Conservation (phyloP, 139 green algal species). For the Chlamydomonas schloesseri region DNA sequence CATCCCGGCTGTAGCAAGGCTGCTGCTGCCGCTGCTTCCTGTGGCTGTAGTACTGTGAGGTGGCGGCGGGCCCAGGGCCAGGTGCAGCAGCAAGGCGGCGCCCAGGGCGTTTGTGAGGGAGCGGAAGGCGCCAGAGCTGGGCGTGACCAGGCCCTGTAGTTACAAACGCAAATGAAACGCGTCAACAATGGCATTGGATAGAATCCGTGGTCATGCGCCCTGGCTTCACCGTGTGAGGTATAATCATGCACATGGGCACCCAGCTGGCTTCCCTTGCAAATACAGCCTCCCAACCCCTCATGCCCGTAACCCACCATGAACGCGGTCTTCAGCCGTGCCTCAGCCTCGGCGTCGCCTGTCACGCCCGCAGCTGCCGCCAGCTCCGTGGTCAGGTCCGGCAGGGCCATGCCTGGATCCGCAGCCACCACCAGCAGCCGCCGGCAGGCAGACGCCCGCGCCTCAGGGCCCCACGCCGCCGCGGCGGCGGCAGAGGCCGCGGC, state of each 20-base stretch:
- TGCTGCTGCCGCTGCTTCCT: background rate
- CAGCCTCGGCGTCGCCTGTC: constrained; percentile 10
- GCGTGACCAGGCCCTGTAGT: constrained; percentile 37
- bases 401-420: constrained; percentile 68
- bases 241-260: no score
- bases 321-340: constrained; percentile 28
- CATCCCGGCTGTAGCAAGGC: background rate
- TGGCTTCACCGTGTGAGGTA: no score
- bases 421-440: constrained; percentile 73
- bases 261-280: background rate
- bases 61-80: constrained; percentile 58
- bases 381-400: constrained; percentile 73
- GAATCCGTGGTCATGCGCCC: no score
- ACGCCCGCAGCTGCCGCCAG: constrained; percentile 46
- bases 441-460: constrained; percentile 41
- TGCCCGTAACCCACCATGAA: constrained; percentile 43
- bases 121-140: constrained; percentile 49
- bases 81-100: constrained; percentile 50
- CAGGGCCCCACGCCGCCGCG: constrained; percentile 34
- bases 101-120: constrained; percentile 57
- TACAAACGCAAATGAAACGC: no score
- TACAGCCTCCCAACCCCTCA: background rate
- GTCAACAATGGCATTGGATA: no score
- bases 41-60: background rate
- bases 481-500: background rate